phyloP scores from a whole-genome alignment of 257 asterid species.

The Capsicum rhomboideum region DNA sequence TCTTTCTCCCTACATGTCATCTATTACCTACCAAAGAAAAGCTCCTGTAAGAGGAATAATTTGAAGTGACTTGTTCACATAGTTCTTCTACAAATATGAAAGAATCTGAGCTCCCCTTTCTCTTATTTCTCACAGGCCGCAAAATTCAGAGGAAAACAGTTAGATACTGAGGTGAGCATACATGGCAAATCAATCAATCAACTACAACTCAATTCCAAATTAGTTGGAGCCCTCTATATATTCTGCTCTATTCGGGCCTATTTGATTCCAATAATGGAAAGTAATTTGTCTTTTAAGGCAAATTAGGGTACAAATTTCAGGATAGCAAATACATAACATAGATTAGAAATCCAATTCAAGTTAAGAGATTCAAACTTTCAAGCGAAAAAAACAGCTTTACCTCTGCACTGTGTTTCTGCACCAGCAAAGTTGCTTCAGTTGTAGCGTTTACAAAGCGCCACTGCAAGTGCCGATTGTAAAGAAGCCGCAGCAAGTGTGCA shows the following conservation, averaged over 20 bases:
- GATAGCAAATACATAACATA: neutral
- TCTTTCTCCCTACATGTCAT: neutral
- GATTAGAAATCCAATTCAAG: neutral
- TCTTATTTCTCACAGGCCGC: neutral
- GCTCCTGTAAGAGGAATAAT: neutral
- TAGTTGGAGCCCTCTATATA: neutral
- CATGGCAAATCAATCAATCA: neutral
- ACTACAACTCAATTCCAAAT: neutral
- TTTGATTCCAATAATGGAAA: neutral
- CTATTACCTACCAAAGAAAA: neutral
- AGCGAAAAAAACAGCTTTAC: conserved; percentile 30
- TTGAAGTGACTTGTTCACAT: neutral
- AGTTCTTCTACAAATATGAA: neutral
- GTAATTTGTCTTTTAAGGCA: neutral
- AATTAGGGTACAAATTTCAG: neutral
- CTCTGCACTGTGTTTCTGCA: conserved; percentile 76
- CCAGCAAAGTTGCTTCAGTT: conserved; percentile 56
- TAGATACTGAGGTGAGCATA: neutral
- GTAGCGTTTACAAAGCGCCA: conserved; percentile 89
- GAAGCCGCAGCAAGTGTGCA: conserved; percentile 78
- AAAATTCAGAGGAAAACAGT: neutral
- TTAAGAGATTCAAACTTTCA: neutral
- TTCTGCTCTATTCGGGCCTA: neutral
- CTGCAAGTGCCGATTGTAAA: conserved; percentile 84
- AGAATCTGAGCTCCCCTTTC: neutral